phyloP scores from a whole-genome alignment of 345 rosid genomes.

The Hibiscus syriacus region DNA sequence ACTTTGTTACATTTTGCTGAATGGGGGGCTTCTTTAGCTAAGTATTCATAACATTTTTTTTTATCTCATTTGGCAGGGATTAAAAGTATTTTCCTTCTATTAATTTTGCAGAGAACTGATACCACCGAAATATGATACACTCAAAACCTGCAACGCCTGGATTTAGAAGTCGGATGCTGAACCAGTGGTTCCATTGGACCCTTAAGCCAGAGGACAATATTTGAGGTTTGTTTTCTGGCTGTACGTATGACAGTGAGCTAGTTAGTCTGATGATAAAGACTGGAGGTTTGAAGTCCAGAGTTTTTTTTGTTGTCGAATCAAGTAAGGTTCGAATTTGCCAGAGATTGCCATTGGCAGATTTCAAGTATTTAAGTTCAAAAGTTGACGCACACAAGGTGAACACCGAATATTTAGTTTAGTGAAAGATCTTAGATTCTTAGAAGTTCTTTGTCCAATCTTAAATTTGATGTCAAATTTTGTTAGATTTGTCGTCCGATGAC shows the following conservation, averaged over 20 bases:
- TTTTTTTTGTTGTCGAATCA: background rate
- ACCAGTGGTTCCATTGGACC: background rate
- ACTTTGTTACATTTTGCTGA: background rate
- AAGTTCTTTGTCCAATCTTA: no score
- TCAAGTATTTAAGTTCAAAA: no score
- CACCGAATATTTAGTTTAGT: no score
- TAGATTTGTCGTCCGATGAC: no score
- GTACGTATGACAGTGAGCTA: background rate
- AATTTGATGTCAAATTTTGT: no score
- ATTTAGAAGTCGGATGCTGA: background rate
- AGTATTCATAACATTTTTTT: background rate
- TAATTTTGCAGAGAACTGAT: background rate
- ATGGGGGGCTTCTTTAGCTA: background rate
- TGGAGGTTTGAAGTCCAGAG: background rate
- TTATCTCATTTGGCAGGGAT: background rate
- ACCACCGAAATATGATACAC: background rate
- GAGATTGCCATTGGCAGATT: background rate
- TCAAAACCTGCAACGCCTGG: background rate
- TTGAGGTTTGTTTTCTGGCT: background rate
- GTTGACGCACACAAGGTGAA: no score
- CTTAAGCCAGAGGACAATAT: background rate
- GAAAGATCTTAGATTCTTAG: no score
- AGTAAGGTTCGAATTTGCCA: background rate
- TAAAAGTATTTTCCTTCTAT: background rate
- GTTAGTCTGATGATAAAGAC: background rate